phyloP scores from a whole-genome alignment of 2,329 filamentous ascomycete genomes.

The Cercospora zeae-maydis region DNA sequence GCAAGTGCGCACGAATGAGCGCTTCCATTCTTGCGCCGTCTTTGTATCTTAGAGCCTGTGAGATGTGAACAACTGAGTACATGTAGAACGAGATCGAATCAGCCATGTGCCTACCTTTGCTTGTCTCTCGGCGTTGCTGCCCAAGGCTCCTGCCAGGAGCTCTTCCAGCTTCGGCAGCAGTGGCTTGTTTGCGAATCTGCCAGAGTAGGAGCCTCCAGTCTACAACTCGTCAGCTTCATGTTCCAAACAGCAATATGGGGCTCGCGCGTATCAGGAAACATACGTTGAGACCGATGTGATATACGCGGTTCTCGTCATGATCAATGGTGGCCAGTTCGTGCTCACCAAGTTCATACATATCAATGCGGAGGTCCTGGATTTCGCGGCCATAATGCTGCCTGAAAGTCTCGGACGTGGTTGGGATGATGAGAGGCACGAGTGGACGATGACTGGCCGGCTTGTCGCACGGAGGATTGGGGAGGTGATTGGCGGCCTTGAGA shows the following conservation, averaged over 20 bases:
- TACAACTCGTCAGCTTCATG: constrained; percentile 12
- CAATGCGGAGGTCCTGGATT: constrained; percentile 12
- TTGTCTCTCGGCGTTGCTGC: background rate
- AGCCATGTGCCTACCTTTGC: background rate
- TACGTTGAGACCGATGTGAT: constrained; percentile 20
- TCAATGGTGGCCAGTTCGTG: constrained; percentile 10
- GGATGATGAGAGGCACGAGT: background rate
- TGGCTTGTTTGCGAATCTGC: constrained; percentile 15
- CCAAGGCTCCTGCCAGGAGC: background rate
- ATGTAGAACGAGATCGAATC: background rate
- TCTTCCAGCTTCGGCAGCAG: background rate
- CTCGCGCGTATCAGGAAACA: background rate
- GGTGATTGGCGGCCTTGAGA: constrained; percentile 8
- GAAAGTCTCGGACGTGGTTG: constrained; percentile 13
- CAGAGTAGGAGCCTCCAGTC: constrained; percentile 18
- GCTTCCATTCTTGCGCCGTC: constrained; percentile 31
- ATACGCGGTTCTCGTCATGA: constrained; percentile 18
- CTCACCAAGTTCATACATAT: constrained; percentile 16
- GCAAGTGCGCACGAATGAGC: constrained; percentile 3
- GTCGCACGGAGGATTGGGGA: background rate
- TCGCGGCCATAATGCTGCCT: constrained; percentile 3
- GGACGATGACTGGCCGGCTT: background rate
- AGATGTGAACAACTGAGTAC: background rate
- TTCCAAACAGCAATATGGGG: background rate
- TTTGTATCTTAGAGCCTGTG: background rate